Percentiles rank a stretch among this genome's conserved stretches.
phyloP scores from a whole-genome alignment of 768 basidiomycete species.

The Collybia sp. region DNA sequence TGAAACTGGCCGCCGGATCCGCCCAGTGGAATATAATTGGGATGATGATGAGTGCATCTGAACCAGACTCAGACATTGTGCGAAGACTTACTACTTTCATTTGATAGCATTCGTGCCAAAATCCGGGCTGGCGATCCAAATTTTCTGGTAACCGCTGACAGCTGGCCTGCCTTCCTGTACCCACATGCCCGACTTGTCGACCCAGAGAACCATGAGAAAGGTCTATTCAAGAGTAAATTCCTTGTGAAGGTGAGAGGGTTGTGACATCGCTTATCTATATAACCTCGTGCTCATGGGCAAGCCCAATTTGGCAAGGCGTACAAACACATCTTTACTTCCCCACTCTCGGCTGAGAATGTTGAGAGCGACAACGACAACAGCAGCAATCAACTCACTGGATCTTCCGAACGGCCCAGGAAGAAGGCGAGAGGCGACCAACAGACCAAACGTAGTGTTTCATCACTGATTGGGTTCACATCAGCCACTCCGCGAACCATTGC shows the following conservation, averaged over 20 bases:
- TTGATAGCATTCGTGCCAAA: not conserved
- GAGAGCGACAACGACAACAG: not conserved
- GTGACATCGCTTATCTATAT: not conserved
- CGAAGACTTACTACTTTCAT: not conserved
- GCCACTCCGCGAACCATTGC: constrained; percentile 16
- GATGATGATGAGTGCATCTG: not conserved
- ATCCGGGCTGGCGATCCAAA: constrained; percentile 12
- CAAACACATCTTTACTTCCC: constrained; percentile 14
- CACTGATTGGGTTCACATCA: constrained; percentile 5
- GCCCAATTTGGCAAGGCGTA: constrained; percentile 10
- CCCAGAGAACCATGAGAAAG: constrained; percentile 6
- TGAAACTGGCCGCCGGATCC: constrained; percentile 13
- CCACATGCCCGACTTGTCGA: constrained; percentile 2
- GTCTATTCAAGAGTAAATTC: constrained; percentile 12
- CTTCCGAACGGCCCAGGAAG: not conserved
- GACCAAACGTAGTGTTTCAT: constrained; percentile 1
- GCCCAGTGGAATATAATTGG: constrained; percentile 16
- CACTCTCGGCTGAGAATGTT: constrained; percentile 8
- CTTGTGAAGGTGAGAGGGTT: constrained; percentile 9
- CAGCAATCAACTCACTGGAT: not conserved
- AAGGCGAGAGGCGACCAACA: not conserved
- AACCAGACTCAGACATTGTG: no score
- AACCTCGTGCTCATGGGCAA: not conserved
- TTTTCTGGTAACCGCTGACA: constrained; percentile 9
- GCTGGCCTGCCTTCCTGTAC: constrained; percentile 16